Conservation (phyloP, 2,329 filamentous ascomycete species). For the Paramyrothecium roridum region DNA sequence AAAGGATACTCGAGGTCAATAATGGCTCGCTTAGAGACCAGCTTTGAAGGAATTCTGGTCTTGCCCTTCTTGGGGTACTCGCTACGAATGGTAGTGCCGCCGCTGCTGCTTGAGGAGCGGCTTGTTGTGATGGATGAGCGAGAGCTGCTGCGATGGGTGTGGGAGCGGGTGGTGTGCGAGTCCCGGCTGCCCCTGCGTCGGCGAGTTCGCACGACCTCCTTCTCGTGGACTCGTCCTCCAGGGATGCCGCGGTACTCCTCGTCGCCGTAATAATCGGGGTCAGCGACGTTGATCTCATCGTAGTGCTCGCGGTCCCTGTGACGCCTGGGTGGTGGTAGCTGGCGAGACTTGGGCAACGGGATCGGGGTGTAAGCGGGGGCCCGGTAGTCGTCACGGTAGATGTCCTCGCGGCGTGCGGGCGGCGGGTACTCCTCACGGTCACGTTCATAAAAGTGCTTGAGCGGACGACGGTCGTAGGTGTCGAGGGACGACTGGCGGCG, state of each 20-base stretch:
- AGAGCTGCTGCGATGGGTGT: conserved; percentile 36
- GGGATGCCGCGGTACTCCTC: conserved; percentile 66
- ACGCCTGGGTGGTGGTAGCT: conserved; percentile 55
- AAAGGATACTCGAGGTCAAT: conserved; percentile 84
- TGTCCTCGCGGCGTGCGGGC: conserved; percentile 47
- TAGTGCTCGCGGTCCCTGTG: conserved; percentile 54
- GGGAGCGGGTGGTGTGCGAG: conserved; percentile 36
- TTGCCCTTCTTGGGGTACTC: conserved; percentile 81
- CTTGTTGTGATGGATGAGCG: conserved; percentile 42
- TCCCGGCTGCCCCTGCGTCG: conserved; percentile 36
- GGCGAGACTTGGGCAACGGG: conserved; percentile 63
- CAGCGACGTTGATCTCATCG: conserved; percentile 67
- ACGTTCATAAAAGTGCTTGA: conserved; percentile 45
- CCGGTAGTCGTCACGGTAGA: conserved; percentile 44
- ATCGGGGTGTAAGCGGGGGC: conserved; percentile 56
- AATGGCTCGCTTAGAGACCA: conserved; percentile 78
- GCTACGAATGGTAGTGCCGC: conserved; percentile 50
- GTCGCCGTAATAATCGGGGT: conserved; percentile 66
- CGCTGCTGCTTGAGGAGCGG: conserved; percentile 42
- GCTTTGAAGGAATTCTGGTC: conserved; percentile 77
- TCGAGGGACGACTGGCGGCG: conserved; percentile 86
- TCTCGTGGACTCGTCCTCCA: conserved; percentile 54
- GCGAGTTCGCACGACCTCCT: conserved; percentile 51
- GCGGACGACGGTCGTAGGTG: conserved; percentile 77
- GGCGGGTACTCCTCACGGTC: conserved; percentile 56